A percentile compares a stretch with the other conserved stretches of the same genome.
Conservation (phyloP, 1,284 basidiomycete genomes). For the Ustilago cynodontis region DNA sequence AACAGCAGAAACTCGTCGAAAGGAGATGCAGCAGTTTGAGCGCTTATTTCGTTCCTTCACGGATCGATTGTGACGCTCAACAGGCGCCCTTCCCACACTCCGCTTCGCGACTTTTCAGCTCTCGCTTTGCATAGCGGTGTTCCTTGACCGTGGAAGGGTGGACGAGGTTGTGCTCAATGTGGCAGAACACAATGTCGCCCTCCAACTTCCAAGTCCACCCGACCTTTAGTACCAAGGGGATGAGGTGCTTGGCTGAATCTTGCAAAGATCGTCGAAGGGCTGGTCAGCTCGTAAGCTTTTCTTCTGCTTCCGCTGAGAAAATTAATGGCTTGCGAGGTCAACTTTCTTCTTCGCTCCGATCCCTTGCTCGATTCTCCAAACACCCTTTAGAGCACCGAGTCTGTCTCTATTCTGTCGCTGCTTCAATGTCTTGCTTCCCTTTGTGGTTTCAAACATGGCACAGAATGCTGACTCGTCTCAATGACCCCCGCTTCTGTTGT, state of each 20-base stretch:
- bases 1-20: constrained; percentile 23
- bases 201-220: constrained; percentile 16
- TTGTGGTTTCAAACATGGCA: constrained; percentile 44
- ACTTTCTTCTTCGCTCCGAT: constrained; percentile 25
- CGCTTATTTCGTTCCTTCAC: not conserved
- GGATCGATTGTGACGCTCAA: constrained; percentile 9
- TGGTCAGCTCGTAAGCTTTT: constrained; percentile 32
- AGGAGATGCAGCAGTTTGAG: constrained; percentile 23
- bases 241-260: constrained; percentile 27
- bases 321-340: constrained; percentile 24
- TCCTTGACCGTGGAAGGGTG: constrained; percentile 27
- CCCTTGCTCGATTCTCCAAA: constrained; percentile 11
- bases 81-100: constrained; percentile 22
- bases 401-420: constrained; percentile 39
- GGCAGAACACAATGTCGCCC: constrained; percentile 50
- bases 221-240: constrained; percentile 38
- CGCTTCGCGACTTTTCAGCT: constrained; percentile 22
- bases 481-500: constrained; percentile 59
- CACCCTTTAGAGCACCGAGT: constrained; percentile 67
- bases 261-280: constrained; percentile 20
- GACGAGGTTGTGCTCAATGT: not conserved
- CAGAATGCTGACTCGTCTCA: constrained; percentile 68
- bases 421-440: constrained; percentile 44
- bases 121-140: constrained; percentile 41
- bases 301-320: too few relatives aligned